Evolutionary conservation across 306 rosid genomes (phyloP), one percentile per base, ranked within the genome.

Genomic region (Vachellia pachyceras): DNA sequence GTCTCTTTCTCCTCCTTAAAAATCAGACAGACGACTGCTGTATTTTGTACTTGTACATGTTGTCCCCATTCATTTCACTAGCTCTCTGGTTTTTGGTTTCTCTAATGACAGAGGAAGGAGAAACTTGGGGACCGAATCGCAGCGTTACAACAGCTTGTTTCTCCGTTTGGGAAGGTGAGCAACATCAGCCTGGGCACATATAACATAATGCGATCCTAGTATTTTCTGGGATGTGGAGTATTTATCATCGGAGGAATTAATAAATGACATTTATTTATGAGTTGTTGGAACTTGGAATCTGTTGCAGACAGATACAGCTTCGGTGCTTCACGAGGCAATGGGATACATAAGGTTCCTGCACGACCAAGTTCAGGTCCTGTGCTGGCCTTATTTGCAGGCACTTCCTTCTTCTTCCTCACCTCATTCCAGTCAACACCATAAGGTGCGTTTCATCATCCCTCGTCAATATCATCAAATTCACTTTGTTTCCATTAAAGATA

Each of bases 151-250:
- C 94, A 95, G 50, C 93, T 95, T 15, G 99, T 93, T 76, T 95
- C 99, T 73, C 99, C 99, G 13, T 95, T 93, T 76, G 99, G 99
- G 77, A 93, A 95, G 96, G 99, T 95, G 54, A 69, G 79, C 20
- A 45, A 18, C 3, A 60, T 60, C 66, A 11, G 23, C 29, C 65
- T 10, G 65, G 65, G 29, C 23, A 54, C 20, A 54, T 54, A 54
- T 29, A 29, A 29, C 33, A 29, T 29, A 29, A 29, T 29, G 33
- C 33, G 33, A 29, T 29, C 33, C 33, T 29, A 29, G 33, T 29
- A 29, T 29, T 29, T 29, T 0, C 33, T 29, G 33, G 33, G 33
- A 29, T 29, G 33, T 29, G 33, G 33, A 29, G 33, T 29, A 29
- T 29, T 29, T 29, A 60, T 60, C 33, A 69, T 10, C n/a, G 73